These are phyloP conservation scores for Rhynchospora breviuscula DNA, from an alignment of 176 grass and related monocot species.

Conservation along the genomic window DNA sequence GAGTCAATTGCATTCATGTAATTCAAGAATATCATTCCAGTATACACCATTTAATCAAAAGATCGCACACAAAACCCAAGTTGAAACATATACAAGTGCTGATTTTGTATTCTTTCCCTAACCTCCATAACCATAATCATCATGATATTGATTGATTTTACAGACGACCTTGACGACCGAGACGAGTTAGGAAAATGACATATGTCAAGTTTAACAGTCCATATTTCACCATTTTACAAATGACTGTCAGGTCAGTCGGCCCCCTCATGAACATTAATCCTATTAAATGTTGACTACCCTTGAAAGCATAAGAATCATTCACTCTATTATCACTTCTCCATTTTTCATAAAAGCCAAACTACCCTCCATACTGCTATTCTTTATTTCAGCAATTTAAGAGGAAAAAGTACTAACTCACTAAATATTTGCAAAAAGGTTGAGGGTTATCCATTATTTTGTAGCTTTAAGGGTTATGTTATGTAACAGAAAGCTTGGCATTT, in stretches of 20 bases:
- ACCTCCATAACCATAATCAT: not conserved
- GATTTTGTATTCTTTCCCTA: not conserved
- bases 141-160: not conserved
- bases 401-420: not conserved
- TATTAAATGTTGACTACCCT: not conserved
- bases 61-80: not conserved
- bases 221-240: not conserved
- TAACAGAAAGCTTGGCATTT: not conserved
- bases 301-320: not conserved
- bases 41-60: not conserved
- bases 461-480: not conserved
- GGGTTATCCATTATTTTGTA: not conserved
- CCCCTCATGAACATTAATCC: not conserved
- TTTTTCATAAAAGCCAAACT: not conserved
- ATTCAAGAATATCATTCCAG: not conserved
- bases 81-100: not conserved
- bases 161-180: not conserved
- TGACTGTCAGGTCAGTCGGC: not conserved
- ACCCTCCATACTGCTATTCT: not conserved
- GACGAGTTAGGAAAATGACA: not conserved
- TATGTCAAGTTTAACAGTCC: not conserved
- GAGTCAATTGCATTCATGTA: not conserved
- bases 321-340: not conserved
- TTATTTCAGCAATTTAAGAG: not conserved
- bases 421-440: not conserved